Base-by-base conservation (phyloP, 192 early-diverging fungal genomes). In the Coemansia sp. region DNA sequence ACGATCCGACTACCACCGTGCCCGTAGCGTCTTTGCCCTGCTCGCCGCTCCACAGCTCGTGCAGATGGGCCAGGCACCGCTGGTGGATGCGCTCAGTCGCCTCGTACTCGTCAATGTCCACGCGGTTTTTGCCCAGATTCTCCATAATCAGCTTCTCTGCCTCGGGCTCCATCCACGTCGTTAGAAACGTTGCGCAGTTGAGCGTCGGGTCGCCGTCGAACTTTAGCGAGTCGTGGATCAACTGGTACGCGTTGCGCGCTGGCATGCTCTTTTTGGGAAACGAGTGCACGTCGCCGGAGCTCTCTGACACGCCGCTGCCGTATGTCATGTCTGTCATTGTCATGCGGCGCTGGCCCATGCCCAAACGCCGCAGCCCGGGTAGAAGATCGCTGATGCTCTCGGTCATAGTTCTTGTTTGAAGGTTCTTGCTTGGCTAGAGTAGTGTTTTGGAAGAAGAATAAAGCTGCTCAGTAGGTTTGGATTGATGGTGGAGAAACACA, bases 111-210 rank as follows among this genome's bases (percentile, higher is more conserved):
- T 89, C 90, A 55, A 84, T 76, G 51, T 86, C 87, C 22, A 82
- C 78, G 58, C 93, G 86, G 73, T 94, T 93, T 75, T 94, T 93
- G 69, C 67, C 78, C 35, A 90, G 68, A 62, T 87, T 92, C 61
- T 93, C 90, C 8, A 82, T 65, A 53, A 93, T 92, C 56, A 94
- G 83, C 64, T 87, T 86, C 19, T 92, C 85, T 9, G 91, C 91
- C 72, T 93, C 89, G 1, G 85, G 85, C 64, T 94, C 91, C 90
- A 92, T 92, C 78, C 85, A 89, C 14, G 88, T 89, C 8, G 90
- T 90, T 23, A 94, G 90, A 73, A 89, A 92, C 29, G 86, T 85
- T 1, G 90, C 90, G 65, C 91, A 77, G 81, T 92, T 93, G 60
- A 89, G 80, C 52, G 78, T 76, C 39, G 92, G 92, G 47, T 88